Conservation (phyloP, 768 basidiomycete species). For the Tylopilus vinaceipallidus region DNA sequence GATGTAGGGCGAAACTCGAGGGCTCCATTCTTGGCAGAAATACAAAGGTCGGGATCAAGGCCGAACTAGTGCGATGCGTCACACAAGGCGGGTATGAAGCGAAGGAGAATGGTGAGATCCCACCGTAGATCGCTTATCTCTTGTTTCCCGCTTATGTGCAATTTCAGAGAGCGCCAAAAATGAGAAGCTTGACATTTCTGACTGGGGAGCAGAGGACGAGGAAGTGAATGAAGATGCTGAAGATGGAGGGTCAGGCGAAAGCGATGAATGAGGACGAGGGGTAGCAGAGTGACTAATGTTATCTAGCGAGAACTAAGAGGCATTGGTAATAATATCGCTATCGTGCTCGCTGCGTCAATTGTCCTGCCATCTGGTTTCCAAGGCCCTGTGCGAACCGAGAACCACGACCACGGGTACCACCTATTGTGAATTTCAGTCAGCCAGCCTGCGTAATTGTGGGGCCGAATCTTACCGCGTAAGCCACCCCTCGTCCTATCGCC, state of each 20-base stretch:
- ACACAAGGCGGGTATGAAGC: constrained; percentile 81
- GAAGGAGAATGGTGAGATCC: constrained; percentile 50
- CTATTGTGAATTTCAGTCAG: constrained; percentile 30
- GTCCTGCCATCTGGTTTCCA: constrained; percentile 70
- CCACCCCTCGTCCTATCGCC: constrained; percentile 59
- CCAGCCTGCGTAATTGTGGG: neutral
- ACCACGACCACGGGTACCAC: constrained; percentile 70
- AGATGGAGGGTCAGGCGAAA: constrained; percentile 13
- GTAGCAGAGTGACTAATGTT: too few relatives aligned
- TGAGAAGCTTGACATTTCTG: constrained; percentile 55
- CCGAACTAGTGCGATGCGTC: constrained; percentile 63
- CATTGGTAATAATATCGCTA: constrained; percentile 11
- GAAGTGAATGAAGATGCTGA: constrained; percentile 26
- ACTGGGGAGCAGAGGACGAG: constrained; percentile 45
- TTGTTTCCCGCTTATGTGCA: neutral
- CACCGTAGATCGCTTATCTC: neutral
- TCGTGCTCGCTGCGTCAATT: constrained; percentile 20
- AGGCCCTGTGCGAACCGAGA: constrained; percentile 81
- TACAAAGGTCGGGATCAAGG: constrained; percentile 69
- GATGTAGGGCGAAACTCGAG: constrained; percentile 67
- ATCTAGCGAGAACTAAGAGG: too few relatives aligned
- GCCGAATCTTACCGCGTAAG: constrained; percentile 47
- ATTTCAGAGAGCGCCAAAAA: constrained; percentile 50
- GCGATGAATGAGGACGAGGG: too few relatives aligned
- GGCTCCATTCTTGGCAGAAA: constrained; percentile 73